Percentiles rank a stretch among this genome's conserved stretches.
Conservation (phyloP, 129 eudicot genomes). For the Kitagawia praeruptora region DNA sequence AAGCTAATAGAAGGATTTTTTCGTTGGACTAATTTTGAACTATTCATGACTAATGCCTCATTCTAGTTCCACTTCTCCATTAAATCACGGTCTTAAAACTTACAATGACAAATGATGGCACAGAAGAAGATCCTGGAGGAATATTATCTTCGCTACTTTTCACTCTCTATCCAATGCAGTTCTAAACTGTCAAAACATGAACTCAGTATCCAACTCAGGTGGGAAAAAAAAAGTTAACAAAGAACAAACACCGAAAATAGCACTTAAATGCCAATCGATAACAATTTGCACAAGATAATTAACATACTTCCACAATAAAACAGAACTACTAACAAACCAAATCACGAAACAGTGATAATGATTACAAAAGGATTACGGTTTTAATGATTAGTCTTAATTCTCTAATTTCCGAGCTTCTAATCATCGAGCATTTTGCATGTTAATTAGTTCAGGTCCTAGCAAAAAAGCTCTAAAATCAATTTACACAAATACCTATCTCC, state of each 20-base stretch:
- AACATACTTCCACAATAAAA: not conserved
- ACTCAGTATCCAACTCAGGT: not conserved
- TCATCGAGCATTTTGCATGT: not conserved
- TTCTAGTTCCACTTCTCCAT: not conserved
- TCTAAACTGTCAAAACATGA: not conserved
- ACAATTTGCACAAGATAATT: not conserved
- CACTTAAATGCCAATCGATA: not conserved
- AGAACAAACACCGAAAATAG: too few relatives aligned
- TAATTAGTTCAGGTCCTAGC: not conserved
- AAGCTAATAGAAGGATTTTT: not conserved
- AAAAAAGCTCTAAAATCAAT: not conserved
- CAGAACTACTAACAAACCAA: not conserved
- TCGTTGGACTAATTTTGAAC: not conserved
- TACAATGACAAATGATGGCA: not conserved
- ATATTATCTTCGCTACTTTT: not conserved
- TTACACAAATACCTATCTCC: not conserved
- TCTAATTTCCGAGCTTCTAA: not conserved
- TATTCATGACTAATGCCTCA: not conserved
- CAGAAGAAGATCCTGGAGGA: conserved; percentile 4
- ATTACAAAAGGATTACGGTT: not conserved
- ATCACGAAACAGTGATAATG: not conserved
- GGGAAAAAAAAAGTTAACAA: not conserved
- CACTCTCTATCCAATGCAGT: not conserved
- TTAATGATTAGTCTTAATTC: not conserved
- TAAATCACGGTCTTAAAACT: not conserved